Conservation (phyloP, 2,329 filamentous ascomycete genomes). For the Apiospora pterosperma region DNA sequence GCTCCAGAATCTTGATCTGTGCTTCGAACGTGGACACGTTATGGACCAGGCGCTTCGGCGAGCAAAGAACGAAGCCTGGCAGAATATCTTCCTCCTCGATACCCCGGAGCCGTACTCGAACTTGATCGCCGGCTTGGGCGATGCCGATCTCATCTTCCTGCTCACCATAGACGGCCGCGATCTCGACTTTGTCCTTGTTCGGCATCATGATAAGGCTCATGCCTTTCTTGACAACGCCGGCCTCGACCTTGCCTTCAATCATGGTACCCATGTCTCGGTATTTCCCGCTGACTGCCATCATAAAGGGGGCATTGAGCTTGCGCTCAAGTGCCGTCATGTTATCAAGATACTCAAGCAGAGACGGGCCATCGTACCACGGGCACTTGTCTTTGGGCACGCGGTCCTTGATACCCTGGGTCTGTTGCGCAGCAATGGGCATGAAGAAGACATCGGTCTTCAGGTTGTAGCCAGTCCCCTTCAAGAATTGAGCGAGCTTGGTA, state of each 20-base stretch:
- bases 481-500: constrained; percentile 79
- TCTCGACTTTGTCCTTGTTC: constrained; percentile 76
- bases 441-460: constrained; percentile 89
- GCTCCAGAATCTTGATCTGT: constrained; percentile 90
- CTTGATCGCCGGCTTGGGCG: constrained; percentile 90
- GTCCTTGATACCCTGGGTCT: constrained; percentile 81
- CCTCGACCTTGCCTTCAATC: constrained; percentile 96
- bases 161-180: constrained; percentile 88
- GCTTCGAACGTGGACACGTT: constrained; percentile 89
- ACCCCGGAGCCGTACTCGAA: constrained; percentile 86
- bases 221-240: constrained; percentile 89
- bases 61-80: constrained; percentile 94
- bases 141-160: constrained; percentile 85
- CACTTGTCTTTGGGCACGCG: constrained; percentile 72
- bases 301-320: constrained; percentile 96
- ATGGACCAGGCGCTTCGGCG: constrained; percentile 88
- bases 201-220: constrained; percentile 91
- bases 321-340: constrained; percentile 88
- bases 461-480: constrained; percentile 93
- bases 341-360: constrained; percentile 93
- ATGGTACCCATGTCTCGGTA: constrained; percentile 97
- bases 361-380: constrained; percentile 85
- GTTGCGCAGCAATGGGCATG: constrained; percentile 94
- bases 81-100: constrained; percentile 97
- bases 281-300: constrained; percentile 97